Conservation (phyloP, 2,329 filamentous ascomycete species). For the Allantophomopsis lycopodina region DNA sequence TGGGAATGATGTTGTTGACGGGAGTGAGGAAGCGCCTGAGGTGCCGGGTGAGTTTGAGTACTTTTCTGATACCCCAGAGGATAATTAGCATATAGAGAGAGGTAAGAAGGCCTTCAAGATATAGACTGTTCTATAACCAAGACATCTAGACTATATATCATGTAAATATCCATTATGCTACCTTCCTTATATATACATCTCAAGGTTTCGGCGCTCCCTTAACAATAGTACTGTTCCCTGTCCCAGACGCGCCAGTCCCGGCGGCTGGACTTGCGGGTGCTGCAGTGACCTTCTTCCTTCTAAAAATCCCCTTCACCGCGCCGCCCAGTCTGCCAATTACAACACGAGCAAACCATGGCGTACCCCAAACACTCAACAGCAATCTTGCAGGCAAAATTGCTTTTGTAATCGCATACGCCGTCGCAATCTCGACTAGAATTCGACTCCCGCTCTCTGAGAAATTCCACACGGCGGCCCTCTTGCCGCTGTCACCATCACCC, state of each 20-base stretch:
- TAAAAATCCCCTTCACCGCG: slow-evolving; percentile 5
- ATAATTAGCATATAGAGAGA: too few relatives aligned
- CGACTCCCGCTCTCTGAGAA: slow-evolving; percentile 21
- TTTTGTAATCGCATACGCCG: slow-evolving; percentile 87
- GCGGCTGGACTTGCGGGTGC: background rate
- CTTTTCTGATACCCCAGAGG: too few relatives aligned
- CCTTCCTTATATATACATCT: background rate
- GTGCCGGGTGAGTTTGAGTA: too few relatives aligned
- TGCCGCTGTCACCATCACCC: slow-evolving; percentile 16
- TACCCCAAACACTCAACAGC: slow-evolving; percentile 69
- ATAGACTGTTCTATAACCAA: too few relatives aligned
- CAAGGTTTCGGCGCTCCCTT: background rate
- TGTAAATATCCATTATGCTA: too few relatives aligned
- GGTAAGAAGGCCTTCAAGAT: too few relatives aligned
- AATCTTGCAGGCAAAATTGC: slow-evolving; percentile 67
- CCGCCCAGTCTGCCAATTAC: slow-evolving; percentile 35
- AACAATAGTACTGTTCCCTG: slow-evolving; percentile 7
- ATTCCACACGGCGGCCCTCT: slow-evolving; percentile 11
- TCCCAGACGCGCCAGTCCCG: background rate
- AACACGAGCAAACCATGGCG: slow-evolving; percentile 77
- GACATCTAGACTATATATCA: too few relatives aligned
- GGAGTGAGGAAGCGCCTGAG: too few relatives aligned
- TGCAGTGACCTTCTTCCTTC: background rate
- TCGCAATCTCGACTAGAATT: slow-evolving; percentile 58
- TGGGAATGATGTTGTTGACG: too few relatives aligned